Evolutionary conservation across 805 yeast species (phyloP), one percentile per base, ranked within the genome.

Genomic region (Yamadazyma takamatsuzukensis): DNA sequence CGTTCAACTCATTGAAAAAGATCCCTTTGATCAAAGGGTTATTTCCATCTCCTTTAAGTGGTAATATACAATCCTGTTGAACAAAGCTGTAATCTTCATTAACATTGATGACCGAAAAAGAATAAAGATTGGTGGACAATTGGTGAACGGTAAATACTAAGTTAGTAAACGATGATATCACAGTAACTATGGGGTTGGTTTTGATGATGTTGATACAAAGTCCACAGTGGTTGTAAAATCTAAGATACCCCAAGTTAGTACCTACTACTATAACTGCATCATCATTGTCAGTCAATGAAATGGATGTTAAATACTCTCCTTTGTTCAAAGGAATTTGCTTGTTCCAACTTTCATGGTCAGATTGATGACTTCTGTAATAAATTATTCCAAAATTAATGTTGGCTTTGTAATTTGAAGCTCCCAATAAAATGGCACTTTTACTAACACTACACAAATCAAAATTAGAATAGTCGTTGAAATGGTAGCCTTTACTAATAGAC

Each of bases 1-100:
- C 97, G 14, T 95, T 95, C 48, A 75, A 80, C 27, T 80, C 80
- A 26, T 86, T 82, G 65, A 90, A 93, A 50, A 93, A 88, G n/a
- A 85, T 54, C 2, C 89, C 81, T 41, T 74, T 76, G 43, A 83
- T 56, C 36, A 65, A 59, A 47, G 62, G 70, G 34, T 39, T 40
- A 2, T 34, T 25, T 36, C 36, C 38, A 6, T 30, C 27, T 4
- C 39, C 31, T 28, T 45, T 49, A 24, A 69, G 49, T 5, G 73
- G 72, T 25, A 69, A 43, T 5, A 58, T 27, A 14, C 59, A 53
- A 35, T 64, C 60, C 32, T 68, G 71, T 39, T 68, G 71, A 15
- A 63, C 38, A 28, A 49, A 64, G 26, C 51, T 56, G 43, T 56
- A 64, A 17, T 39, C 38, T 32, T 61, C 72, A 27, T 58, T 64